Evolutionary conservation across 2,329 filamentous ascomycete species (phyloP).

Genomic region (Ophiostoma tasmaniense): DNA sequence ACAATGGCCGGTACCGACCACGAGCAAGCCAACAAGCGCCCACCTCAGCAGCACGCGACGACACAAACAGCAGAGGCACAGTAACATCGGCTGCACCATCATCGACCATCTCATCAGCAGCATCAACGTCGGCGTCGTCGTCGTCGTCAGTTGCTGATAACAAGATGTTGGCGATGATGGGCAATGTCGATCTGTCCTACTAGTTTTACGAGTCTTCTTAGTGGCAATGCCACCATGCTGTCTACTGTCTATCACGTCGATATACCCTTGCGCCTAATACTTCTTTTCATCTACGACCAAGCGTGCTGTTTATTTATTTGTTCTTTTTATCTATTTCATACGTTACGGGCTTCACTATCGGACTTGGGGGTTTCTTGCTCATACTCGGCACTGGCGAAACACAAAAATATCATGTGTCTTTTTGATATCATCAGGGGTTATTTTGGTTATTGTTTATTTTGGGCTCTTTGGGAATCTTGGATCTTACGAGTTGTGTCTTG

Average conservation of each 20-base stretch:
- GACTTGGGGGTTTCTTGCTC: conserved; percentile 6
- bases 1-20: conserved; percentile 4
- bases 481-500: background rate
- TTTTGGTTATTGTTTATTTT: background rate
- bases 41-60: background rate
- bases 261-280: background rate
- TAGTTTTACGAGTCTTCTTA: conserved; percentile 8
- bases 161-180: conserved; percentile 22
- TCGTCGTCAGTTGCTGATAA: conserved; percentile 16
- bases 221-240: background rate
- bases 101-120: conserved; percentile 11
- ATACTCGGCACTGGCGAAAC: conserved; percentile 5
- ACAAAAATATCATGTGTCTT: background rate
- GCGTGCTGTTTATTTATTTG: conserved; percentile 5
- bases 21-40: background rate
- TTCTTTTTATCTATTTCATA: background rate
- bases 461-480: background rate
- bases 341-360: background rate
- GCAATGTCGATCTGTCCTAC: conserved; percentile 22
- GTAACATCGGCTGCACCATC: background rate
- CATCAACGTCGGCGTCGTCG: conserved; percentile 8
- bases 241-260: background rate
- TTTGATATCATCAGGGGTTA: conserved; percentile 1
- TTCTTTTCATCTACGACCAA: background rate
- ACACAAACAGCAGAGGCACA: background rate